Evolutionary conservation across 164 flowering plant genomes (phyloP), one percentile per base, ranked within the genome.

Genomic region (Dillenia suffruticosa): DNA sequence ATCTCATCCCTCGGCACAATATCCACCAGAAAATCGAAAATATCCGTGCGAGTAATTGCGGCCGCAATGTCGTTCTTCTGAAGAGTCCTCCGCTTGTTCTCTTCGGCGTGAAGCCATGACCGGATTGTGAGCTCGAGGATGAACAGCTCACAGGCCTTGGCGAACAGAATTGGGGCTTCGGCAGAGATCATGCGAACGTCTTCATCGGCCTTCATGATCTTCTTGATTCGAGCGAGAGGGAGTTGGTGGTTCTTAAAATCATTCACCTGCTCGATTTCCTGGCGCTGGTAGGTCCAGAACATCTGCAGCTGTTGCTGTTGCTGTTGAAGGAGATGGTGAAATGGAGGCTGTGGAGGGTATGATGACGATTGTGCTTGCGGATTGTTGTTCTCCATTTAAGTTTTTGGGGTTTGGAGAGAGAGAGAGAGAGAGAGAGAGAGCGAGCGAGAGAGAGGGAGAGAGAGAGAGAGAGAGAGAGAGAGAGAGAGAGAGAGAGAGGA

Each of bases 161-260:
- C 87, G 71, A 86, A 86, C 24, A 86, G 68, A 46, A 86, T 72
- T n/a, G 92, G 87, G 9, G 92, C 87, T 57, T 84, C 92, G 17
- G 92, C 89, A 17, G 89, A 84, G 65, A 84, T 86, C 92, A 86
- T 86, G 57, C 92, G 80, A 13, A 86, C 92, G 52, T 86, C 92
- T 66, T 86, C 92, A 46, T 86, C 92, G 15, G 92, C 92, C 62
- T 86, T 86, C 92, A 86, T 86, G 70, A 86, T 86, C 76, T 86
- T 86, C 85, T 86, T 86, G 76, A 86, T 86, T 13, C 92, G 81
- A 0, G 92, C 92, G 5, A 86, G 61, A 1, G 92, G 92, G 8
- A 86, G 86, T 71, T 78, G 84, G 71, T 86, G 92, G 89, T 84
- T 84, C 79, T 82, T 86, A 72, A 86, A 86, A 49, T 86, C 92